phyloP scores from a whole-genome alignment of 2,329 filamentous ascomycete species.

The Colletotrichum gigasporum region DNA sequence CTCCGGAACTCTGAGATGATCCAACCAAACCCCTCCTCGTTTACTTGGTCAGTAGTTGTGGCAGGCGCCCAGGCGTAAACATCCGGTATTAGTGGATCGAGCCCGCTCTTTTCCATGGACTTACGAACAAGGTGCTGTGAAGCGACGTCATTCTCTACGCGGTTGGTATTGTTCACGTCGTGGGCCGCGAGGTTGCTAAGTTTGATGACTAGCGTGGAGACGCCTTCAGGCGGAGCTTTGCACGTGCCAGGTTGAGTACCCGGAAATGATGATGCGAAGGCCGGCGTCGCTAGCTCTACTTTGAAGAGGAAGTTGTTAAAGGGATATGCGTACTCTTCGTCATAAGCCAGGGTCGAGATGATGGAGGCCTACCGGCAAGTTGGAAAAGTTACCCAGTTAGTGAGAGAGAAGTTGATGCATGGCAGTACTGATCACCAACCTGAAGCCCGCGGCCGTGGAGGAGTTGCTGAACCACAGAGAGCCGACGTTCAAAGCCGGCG shows the following conservation, averaged over 20 bases:
- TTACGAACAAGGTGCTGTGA: conserved; percentile 33
- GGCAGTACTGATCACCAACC: conserved; percentile 10
- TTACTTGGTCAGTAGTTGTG: neutral
- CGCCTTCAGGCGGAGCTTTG: conserved; percentile 13
- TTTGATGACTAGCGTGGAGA: conserved; percentile 33
- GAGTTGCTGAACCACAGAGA: conserved; percentile 26
- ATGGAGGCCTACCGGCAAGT: conserved; percentile 12
- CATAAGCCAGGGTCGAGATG: conserved; percentile 34
- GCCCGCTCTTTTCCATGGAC: conserved; percentile 12
- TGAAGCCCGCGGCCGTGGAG: conserved; percentile 24
- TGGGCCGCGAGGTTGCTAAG: conserved; percentile 37
- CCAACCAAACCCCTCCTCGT: conserved; percentile 35
- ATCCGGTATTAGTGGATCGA: conserved; percentile 32
- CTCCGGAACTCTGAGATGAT: conserved; percentile 35
- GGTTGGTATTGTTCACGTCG: conserved; percentile 37
- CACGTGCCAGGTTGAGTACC: conserved; percentile 29
- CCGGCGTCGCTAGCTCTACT: conserved; percentile 32
- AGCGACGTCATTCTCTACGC: conserved; percentile 39
- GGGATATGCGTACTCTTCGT: conserved; percentile 31
- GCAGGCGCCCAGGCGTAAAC: conserved; percentile 35
- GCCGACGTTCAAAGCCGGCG: conserved; percentile 29
- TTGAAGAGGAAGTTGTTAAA: conserved; percentile 40
- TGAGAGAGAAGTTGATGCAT: neutral
- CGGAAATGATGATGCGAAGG: conserved; percentile 22
- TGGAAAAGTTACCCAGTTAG: neutral